Base-by-base conservation (phyloP, 2,329 filamentous ascomycete species). In the Amauroascus niger region DNA sequence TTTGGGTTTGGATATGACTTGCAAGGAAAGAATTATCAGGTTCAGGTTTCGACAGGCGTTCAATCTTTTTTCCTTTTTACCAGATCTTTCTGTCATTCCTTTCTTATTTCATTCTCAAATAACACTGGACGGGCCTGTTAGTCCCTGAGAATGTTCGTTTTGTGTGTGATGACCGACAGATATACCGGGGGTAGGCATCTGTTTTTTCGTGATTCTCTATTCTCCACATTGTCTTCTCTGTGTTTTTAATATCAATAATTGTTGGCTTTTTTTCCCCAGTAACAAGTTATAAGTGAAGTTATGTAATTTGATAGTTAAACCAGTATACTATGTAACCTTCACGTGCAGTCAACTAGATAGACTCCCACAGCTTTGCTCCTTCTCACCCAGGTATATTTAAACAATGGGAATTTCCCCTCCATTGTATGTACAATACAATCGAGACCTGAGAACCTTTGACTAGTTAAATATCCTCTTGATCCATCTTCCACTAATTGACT, bases 1-100 rank as follows among this genome's bases (percentile, higher is more conserved):
- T 26, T 43, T 50, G 48, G 37, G 11, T 50, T 50, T 50, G 47
- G 33, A 41, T 49, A 49, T 18, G 22, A 18, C 18, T 28, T 18
- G 13, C 3, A 24, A 16, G 11, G 18, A 48, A 33, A 26, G 32
- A 18, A 39, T 39, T 49, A 24, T 39, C 32, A 11, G 30, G 14
- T 9, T 26, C 20, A 18, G 46, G 13, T 48, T 26, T 33, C 16
- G 13, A n/a, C n/a, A 4, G 6, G 45, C 6, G 14, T 22, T 48
- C 26, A n/a, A 26, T 39, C 8, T 22, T 35, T 14, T 47, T 30
- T 47, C 30, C 14, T 32, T 22, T 20, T 30, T 47, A 9, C 11
- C 24, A 5, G 9, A 13, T 13, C 2, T 41, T 24, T 7, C 18
- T 13, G 18, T 41, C 24, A 6, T 11, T 3, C 11, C 18, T 41